Evolutionary conservation across 2,329 filamentous ascomycete genomes (phyloP), one percentile per base, ranked within the genome.

Genomic region (Colletotrichum karsti): DNA sequence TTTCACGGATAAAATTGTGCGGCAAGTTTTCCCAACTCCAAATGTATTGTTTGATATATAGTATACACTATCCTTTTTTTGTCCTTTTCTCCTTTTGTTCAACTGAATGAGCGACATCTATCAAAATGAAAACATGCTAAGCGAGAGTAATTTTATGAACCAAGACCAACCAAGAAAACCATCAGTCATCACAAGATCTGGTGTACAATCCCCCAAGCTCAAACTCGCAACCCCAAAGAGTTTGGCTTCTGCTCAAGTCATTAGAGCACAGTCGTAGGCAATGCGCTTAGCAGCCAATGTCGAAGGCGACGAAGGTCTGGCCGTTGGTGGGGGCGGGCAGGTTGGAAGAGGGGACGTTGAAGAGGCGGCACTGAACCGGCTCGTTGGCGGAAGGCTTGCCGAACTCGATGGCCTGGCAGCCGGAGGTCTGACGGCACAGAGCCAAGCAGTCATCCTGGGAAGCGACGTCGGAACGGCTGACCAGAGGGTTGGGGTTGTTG

Each of bases 361-460:
- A 69, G 33, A 69, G 63, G 41, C 53, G 20, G 63, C 67, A 69
- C 58, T 67, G 35, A 26, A 37, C 42, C 13, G 63, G 51, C 42
- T 50, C 48, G 42, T 56, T 51, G 46, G 35, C 22, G 28, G 30
- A 51, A 13, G 24, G 41, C 74, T 67, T 60, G 74, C 75, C 73
- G 65, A 76, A 77, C 48, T 76, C 74, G 22, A 75, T 67, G 10
- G 68, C 73, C 75, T 75, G 75, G 61, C 71, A 72, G 7, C 75
- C 74, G 12, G 55, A 37, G 39, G 46, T 69, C 42, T 64, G 28
- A 55, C 56, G 60, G 66, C 62, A 69, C 26, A 69, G 62, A 28
- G 46, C 48, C 9, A 69, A 50, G 62, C 66, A 69, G 54, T 37
- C 46, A 6, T 44, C 55, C 56, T 64, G 66, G 48, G 62, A 61